These are phyloP conservation scores for Tolypocladium nubicola DNA, from an alignment of 2,329 filamentous ascomycete species.

Conservation along the genomic window DNA sequence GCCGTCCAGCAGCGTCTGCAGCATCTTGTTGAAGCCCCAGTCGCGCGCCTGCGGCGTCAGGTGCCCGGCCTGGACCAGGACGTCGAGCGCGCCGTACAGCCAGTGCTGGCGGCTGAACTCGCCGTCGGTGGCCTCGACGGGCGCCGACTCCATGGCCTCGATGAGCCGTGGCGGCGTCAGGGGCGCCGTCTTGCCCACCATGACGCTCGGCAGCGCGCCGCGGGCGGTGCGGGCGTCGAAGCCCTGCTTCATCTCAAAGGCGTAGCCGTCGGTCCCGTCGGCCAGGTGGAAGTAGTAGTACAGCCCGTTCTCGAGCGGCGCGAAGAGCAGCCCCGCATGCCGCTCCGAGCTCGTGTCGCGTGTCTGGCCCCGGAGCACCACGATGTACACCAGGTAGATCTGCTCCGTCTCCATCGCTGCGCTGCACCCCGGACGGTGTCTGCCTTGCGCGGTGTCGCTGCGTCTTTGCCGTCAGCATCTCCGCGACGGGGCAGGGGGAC, in stretches of 20 bases:
- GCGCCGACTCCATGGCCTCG: slow-evolving; percentile 2
- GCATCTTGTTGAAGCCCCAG: slow-evolving; percentile 6
- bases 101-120: slow-evolving; percentile 8
- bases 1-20: slow-evolving; percentile 7
- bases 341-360: slow-evolving; percentile 6
- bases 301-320: slow-evolving; percentile 3
- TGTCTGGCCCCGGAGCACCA: slow-evolving; percentile 7
- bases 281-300: slow-evolving; percentile 6
- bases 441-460: background rate
- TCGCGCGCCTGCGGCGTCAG: slow-evolving; percentile 4
- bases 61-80: slow-evolving; percentile 2
- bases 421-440: background rate
- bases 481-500: too few species aligned
- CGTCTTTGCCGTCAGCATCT: too few species aligned
- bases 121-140: slow-evolving; percentile 4
- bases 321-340: slow-evolving; percentile 6
- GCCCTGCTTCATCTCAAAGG: slow-evolving; percentile 5
- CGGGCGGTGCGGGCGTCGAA: slow-evolving; percentile 6
- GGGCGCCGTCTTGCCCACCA: slow-evolving; percentile 4
- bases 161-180: slow-evolving; percentile 2
- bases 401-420: background rate
- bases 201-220: slow-evolving; percentile 6
- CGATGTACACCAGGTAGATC: slow-evolving; percentile 6
- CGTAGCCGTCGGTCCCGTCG: background rate
- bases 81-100: slow-evolving; percentile 5